These are phyloP conservation scores for Malassezia globosa DNA, from an alignment of 1,284 basidiomycete species.

Conservation along the genomic window DNA sequence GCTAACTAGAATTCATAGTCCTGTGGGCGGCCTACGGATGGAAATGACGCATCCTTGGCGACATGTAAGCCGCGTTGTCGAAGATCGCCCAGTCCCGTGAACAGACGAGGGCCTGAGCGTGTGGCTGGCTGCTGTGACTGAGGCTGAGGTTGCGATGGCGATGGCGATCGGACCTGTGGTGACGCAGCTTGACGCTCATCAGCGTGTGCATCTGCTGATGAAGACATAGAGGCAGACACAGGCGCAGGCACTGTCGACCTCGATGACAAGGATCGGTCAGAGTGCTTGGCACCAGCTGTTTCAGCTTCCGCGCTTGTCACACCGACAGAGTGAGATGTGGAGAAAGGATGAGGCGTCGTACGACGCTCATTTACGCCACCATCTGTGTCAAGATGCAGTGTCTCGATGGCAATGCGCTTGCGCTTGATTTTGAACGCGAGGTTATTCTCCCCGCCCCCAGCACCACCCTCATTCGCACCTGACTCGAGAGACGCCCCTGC, in stretches of 20 bases:
- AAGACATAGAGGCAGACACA: background rate
- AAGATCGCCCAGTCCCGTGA: constrained; percentile 6
- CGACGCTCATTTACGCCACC: constrained; percentile 72
- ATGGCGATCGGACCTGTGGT: background rate
- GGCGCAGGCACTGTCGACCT: background rate
- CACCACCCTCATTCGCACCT: constrained; percentile 50
- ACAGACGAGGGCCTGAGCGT: background rate
- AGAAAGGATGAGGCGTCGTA: constrained; percentile 22
- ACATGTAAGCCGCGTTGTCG: constrained; percentile 11
- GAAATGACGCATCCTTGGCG: background rate
- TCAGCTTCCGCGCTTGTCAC: background rate
- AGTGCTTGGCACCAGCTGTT: background rate
- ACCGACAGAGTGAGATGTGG: too few relatives aligned
- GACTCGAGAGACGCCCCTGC: constrained; percentile 17
- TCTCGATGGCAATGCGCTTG: constrained; percentile 77
- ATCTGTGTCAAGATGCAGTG: constrained; percentile 80
- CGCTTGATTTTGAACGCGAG: constrained; percentile 85
- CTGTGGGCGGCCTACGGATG: constrained; percentile 1
- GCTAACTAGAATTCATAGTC: constrained; percentile 6
- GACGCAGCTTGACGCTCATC: background rate
- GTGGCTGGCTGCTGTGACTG: background rate
- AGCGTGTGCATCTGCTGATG: background rate
- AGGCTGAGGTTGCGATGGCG: background rate
- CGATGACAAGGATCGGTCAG: background rate
- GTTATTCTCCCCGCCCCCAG: constrained; percentile 62